Evolutionary conservation across 345 rosid genomes (phyloP), one percentile per base, ranked within the genome.

Genomic region (Pelargonium nanum): DNA sequence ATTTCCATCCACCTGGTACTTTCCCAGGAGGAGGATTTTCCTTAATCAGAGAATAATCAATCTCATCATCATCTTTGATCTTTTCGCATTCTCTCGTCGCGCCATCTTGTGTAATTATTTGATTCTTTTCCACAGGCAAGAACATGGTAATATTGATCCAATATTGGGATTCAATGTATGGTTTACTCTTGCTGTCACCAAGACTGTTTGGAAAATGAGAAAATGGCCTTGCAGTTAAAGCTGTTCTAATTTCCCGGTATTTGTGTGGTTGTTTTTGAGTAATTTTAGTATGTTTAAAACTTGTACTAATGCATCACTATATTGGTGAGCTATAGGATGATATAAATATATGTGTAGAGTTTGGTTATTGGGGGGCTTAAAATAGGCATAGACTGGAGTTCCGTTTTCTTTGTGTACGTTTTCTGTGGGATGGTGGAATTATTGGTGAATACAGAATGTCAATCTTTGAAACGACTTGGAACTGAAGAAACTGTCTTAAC

Each of bases 1-100:
- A 55, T 32, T 24, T 64, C 76, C 76, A 72, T 32, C 69, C 76
- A 28, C 76, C 72, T 8, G 55, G 34, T 48, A 53, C 40, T 44
- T 24, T 64, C 15, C 16, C 23, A 19, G 44, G 70, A 5, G 28
- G 22, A 50, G 53, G 19, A 12, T 59, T 19, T 20, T 12, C 2
- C 61, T 26, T 21, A 23, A n/a, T n/a, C n/a, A n/a, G n/a, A n/a
- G n/a, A n/a, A n/a, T n/a, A n/a, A n/a, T n/a, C n/a, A n/a, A n/a
- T n/a, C n/a, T 21, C 1, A 10, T 58, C 20, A n/a, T 19, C n/a
- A 12, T 59, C 51, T 32, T 30, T 24, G 0, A n/a, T n/a, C 32
- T 59, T 52, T 59, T 22, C 22, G 13, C 17, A 16, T n/a, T 17
- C 40, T 58, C 26, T 26, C 19, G 13, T 30, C 7, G 20, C 24